Conservation (phyloP, 768 basidiomycete genomes). For the Hirschioporus abietinus region DNA sequence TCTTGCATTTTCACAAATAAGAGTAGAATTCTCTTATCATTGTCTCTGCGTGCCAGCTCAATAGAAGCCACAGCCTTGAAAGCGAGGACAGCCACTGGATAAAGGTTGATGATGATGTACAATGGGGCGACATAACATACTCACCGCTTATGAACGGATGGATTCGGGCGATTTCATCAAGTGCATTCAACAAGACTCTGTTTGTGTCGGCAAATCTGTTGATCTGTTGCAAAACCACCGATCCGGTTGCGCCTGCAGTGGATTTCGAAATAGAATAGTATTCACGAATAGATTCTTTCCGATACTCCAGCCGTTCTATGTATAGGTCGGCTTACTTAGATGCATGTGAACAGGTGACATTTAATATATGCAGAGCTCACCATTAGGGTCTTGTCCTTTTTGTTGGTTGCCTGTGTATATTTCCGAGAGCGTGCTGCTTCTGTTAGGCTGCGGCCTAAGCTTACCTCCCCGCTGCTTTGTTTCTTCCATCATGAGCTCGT, state of each 20-base stretch:
- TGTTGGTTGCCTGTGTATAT: too few species aligned
- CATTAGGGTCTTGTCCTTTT: too few species aligned
- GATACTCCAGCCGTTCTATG: neutral
- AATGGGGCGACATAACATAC: conserved; percentile 16
- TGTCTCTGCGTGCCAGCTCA: conserved; percentile 43
- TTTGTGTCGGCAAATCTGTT: conserved; percentile 18
- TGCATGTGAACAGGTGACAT: too few species aligned
- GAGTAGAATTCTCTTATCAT: conserved; percentile 42
- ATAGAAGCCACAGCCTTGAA: conserved; percentile 47
- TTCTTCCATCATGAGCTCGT: too few species aligned
- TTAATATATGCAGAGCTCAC: too few species aligned
- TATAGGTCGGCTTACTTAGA: too few species aligned
- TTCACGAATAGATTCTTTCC: neutral
- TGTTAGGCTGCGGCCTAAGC: too few species aligned
- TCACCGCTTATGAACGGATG: conserved; percentile 23
- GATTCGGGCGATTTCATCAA: conserved; percentile 22
- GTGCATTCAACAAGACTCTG: conserved; percentile 19
- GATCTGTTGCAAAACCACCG: neutral
- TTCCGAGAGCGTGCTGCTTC: too few species aligned
- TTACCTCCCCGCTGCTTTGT: too few species aligned
- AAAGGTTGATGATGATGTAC: too few species aligned
- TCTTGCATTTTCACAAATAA: conserved; percentile 47
- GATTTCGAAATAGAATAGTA: neutral
- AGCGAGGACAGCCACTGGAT: conserved; percentile 40
- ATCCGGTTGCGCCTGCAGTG: neutral